These are phyloP conservation scores for Bipolaris sorokiniana DNA, from an alignment of 2,329 filamentous ascomycete genomes.

Conservation along the genomic window DNA sequence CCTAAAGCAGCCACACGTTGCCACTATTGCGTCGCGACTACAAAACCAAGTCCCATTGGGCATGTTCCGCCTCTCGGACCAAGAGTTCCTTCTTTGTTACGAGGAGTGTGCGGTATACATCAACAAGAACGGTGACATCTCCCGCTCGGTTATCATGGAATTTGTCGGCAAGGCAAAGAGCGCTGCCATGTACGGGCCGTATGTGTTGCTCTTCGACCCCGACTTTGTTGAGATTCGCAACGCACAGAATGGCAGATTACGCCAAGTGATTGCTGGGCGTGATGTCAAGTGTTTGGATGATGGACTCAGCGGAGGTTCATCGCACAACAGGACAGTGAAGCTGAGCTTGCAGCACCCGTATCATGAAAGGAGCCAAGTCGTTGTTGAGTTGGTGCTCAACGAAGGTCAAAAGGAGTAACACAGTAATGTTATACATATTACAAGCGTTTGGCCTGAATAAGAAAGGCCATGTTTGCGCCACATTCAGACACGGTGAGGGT, in stretches of 20 bases:
- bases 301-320: conserved; percentile 46
- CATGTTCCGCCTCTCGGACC: conserved; percentile 89
- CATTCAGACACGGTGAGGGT: no score
- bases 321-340: conserved; percentile 77
- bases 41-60: conserved; percentile 83
- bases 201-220: conserved; percentile 89
- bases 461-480: no score
- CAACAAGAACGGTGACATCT: conserved; percentile 97
- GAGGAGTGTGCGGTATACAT: conserved; percentile 97
- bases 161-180: conserved; percentile 93
- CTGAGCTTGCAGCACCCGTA: conserved; percentile 95
- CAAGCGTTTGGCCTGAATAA: no score
- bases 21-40: conserved; percentile 84
- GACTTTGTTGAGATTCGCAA: conserved; percentile 98
- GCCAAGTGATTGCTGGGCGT: conserved; percentile 91
- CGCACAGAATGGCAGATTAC: conserved; percentile 88
- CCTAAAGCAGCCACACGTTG: conserved; percentile 76
- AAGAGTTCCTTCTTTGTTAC: conserved; percentile 86
- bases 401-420: conserved; percentile 71
- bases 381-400: conserved; percentile 91
- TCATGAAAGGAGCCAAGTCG: conserved; percentile 79
- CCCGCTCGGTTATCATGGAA: conserved; percentile 93
- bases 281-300: conserved; percentile 92
- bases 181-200: conserved; percentile 88
- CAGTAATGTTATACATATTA: neutral